These are phyloP conservation scores for Phanerochaete carnosa DNA, from an alignment of 768 basidiomycete genomes.

Conservation along the genomic window DNA sequence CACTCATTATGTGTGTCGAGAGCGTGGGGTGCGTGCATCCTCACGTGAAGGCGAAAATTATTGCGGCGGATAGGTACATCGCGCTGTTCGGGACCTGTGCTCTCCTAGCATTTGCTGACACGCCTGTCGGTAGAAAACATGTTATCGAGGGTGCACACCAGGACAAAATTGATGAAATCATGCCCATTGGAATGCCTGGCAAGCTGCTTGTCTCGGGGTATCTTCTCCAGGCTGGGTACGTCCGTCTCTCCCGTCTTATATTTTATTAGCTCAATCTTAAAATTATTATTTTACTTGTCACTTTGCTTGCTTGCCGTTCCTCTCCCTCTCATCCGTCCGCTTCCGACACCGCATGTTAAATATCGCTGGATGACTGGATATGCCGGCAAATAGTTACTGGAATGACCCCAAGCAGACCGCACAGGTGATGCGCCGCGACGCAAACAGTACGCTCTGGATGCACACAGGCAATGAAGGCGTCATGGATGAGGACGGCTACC, in stretches of 20 bases:
- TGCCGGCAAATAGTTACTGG: conserved; percentile 59
- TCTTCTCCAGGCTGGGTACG: conserved; percentile 74
- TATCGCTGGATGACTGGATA: not conserved
- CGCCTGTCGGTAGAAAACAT: not conserved
- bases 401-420: conserved; percentile 64
- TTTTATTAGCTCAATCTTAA: too few relatives aligned
- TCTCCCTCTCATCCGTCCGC: too few relatives aligned
- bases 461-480: conserved; percentile 80
- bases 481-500: conserved; percentile 79
- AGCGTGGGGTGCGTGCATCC: conserved; percentile 78
- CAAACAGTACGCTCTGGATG: conserved; percentile 72
- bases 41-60: conserved; percentile 73
- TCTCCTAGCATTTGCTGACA: not conserved
- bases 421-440: conserved; percentile 50
- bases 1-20: conserved; percentile 72
- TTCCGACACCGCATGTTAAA: too few relatives aligned
- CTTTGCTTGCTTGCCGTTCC: too few relatives aligned
- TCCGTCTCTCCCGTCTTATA: not conserved
- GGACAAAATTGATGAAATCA: conserved; percentile 17
- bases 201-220: conserved; percentile 77
- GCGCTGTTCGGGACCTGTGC: not conserved
- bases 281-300: too few relatives aligned
- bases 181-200: conserved; percentile 72
- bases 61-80: conserved; percentile 50
- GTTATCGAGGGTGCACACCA: not conserved